These are phyloP conservation scores for Zymoseptoria brevis DNA, from an alignment of 2,329 filamentous ascomycete species.

Conservation along the genomic window DNA sequence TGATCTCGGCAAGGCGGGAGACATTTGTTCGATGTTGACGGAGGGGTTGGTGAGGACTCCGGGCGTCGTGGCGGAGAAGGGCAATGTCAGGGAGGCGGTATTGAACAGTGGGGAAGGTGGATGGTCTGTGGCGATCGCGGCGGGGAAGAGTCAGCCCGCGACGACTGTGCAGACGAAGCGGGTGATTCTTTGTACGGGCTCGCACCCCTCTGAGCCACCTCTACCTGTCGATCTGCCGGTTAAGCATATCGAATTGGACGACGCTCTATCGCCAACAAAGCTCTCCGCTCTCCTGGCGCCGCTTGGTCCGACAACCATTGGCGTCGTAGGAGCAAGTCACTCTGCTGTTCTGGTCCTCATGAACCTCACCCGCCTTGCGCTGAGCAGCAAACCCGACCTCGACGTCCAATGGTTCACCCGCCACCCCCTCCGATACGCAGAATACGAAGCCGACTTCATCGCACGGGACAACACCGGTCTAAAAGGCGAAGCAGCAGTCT, in stretches of 20 bases:
- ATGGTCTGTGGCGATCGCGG: slow-evolving; percentile 32
- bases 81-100: slow-evolving; percentile 34
- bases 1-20: slow-evolving; percentile 49
- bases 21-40: slow-evolving; percentile 45
- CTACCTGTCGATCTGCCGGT: slow-evolving; percentile 38
- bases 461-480: slow-evolving; percentile 58
- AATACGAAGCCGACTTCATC: slow-evolving; percentile 56
- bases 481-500: slow-evolving; percentile 53
- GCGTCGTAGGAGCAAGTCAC: slow-evolving; percentile 55
- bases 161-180: slow-evolving; percentile 32
- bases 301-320: slow-evolving; percentile 39
- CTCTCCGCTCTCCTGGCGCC: slow-evolving; percentile 35
- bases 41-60: slow-evolving; percentile 37
- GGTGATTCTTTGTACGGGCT: slow-evolving; percentile 53
- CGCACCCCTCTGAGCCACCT: slow-evolving; percentile 40
- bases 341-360: slow-evolving; percentile 55
- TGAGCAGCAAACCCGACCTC: slow-evolving; percentile 45
- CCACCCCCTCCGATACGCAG: slow-evolving; percentile 53
- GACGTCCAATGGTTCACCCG: slow-evolving; percentile 55
- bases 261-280: slow-evolving; percentile 46
- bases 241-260: slow-evolving; percentile 46
- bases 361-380: slow-evolving; percentile 50
- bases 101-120: slow-evolving; percentile 32
- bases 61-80: slow-evolving; percentile 34
- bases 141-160: slow-evolving; percentile 21